Base-by-base conservation (phyloP, 805 yeast genomes). In the Ogataea degrootiae region DNA sequence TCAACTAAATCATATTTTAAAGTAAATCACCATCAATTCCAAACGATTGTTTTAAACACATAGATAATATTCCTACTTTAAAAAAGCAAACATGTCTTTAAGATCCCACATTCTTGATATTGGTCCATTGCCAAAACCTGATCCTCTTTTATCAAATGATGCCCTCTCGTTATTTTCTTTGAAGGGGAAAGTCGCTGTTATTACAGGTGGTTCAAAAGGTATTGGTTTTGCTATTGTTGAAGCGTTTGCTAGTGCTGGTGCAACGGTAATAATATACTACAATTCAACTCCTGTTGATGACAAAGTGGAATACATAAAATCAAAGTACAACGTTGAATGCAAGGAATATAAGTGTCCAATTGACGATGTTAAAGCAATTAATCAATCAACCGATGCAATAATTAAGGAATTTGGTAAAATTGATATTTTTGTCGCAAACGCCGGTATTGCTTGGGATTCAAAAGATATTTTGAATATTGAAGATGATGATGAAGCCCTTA, bases 241-340 rank as follows among this genome's bases (percentile, higher is more conserved):
- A 65, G 90, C 88, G 3, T 86, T 71, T 58, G 87, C 89, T 38
- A 91, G 86, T 68, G 92, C 95, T 6, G 96, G 96, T 44, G 96
- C 95, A 5, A 84, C 85, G 55, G 82, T 88, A 37, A 87, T 87
- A 43, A 72, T 83, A 56, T 80, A 85, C 80, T 80, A 76, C 72
- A 79, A 77, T 64, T 71, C 79, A 49, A 76, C 74, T 57, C 80
- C 85, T 9, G 77, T 86, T n/a, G 80, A 77, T 43, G 82, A 76
- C 46, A 77, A 77, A 57, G 89, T 89, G 16, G 73, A 72, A 57
- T 69, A 63, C 33, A 70, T 85, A 16, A 68, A 82, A 15, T 60
- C 73, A 42, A 77, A 75, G 50, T 85, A 84, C 63, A 80, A 80
- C 12, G 82, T 83, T 53, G 74, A 71, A 57, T 76, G 74, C 50